Base-by-base conservation (phyloP, 495 filamentous ascomycete genomes). In the Mytilinidion resinicola region DNA sequence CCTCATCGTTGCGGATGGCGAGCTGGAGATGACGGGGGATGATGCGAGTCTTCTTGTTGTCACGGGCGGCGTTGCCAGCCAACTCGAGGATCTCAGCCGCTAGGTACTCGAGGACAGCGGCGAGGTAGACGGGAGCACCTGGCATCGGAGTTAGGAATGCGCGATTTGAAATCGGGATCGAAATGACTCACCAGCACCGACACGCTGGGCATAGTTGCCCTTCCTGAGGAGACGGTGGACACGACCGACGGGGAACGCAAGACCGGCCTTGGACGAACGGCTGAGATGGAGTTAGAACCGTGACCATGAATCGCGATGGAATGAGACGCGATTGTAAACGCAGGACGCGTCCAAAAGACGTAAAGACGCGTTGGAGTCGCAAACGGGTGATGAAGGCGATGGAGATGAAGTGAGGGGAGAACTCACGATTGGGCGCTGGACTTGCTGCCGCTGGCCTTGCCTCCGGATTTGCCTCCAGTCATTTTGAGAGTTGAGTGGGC, bases 1-100 rank as follows among this genome's bases (percentile, higher is more conserved):
- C 93, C 84, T 98, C 91, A 76, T 98, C 93, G 77, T 97, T 97
- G 66, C 93, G 88, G 80, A 98, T 98, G 76, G 93, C 93, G 69
- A 98, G 91, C 81, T 98, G 93, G 49, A 98, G 87, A 78, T 98
- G 93, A 74, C 93, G 91, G 63, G 93, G 93, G 66, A 97, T 98
- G 81, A 98, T 98, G 88, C 93, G 90, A 61, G 92, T 98, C 86
- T 96, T 97, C 90, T 98, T 98, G 87, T 97, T 97, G 78, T 98
- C 93, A 73, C 93, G 92, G 57, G 93, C 93, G 64, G 93, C 93
- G 74, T 98, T 98, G 69, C 93, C 93, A 73, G 93, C 93, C 78
- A 98, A 80, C 79, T 98, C 93, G 73, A 98, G 91, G 60, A 98
- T 96, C 77, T 98, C 93, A 60, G 93, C 93, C 61, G 93, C 92